phyloP scores from a whole-genome alignment of 2,329 filamentous ascomycete species.

The Talaromyces sp. region DNA sequence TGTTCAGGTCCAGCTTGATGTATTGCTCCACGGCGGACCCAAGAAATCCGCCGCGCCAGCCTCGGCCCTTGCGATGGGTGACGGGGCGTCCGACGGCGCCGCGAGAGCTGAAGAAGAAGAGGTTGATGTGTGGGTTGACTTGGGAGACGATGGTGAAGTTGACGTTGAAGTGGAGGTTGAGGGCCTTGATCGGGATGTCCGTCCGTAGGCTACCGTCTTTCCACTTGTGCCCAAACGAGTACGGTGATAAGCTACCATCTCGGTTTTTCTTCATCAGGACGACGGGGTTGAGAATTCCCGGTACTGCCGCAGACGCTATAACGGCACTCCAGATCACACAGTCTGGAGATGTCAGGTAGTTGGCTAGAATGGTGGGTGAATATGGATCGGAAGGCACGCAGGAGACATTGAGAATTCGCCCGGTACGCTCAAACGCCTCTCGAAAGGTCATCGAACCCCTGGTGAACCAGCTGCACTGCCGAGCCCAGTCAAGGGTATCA shows the following conservation, averaged over 20 bases:
- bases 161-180: conserved; percentile 97
- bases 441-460: conserved; percentile 87
- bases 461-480: conserved; percentile 81
- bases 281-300: conserved; percentile 92
- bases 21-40: conserved; percentile 91
- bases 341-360: conserved; percentile 91
- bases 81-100: conserved; percentile 89
- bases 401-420: conserved; percentile 89
- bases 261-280: conserved; percentile 83
- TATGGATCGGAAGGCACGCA: conserved; percentile 96
- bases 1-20: conserved; percentile 91
- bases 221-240: conserved; percentile 98
- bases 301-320: conserved; percentile 88
- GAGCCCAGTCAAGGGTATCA: conserved; percentile 88
- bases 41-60: conserved; percentile 93
- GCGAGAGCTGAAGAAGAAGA: conserved; percentile 96
- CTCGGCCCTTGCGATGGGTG: conserved; percentile 85
- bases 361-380: conserved; percentile 84
- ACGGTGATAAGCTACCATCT: conserved; percentile 74
- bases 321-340: conserved; percentile 99
- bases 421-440: conserved; percentile 90
- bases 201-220: conserved; percentile 93
- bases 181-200: conserved; percentile 87
- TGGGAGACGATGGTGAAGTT: conserved; percentile 87
- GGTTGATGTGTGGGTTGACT: conserved; percentile 95